These are phyloP conservation scores for Primulina tabacum DNA, from an alignment of 257 asterid species.

Conservation along the genomic window DNA sequence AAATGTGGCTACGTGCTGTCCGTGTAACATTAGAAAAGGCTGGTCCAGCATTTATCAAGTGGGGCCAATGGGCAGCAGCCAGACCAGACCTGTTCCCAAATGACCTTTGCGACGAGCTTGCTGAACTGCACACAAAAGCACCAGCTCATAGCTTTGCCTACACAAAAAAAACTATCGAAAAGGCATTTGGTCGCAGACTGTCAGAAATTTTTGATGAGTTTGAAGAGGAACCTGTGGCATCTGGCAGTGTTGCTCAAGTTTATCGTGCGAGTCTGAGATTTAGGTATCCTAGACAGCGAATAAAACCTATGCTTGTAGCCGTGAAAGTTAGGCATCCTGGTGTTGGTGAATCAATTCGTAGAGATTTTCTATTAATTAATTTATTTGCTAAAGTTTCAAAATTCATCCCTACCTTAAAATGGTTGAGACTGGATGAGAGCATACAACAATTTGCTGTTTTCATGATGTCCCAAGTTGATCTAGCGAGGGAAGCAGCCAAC, in stretches of 20 bases:
- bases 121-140: slow-evolving; percentile 74
- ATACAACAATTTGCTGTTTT: slow-evolving; percentile 76
- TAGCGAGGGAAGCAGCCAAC: slow-evolving; percentile 91
- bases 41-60: slow-evolving; percentile 90
- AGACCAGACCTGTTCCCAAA: slow-evolving; percentile 83
- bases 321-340: slow-evolving; percentile 96
- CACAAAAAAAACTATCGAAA: slow-evolving; percentile 66
- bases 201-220: slow-evolving; percentile 67
- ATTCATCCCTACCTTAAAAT: slow-evolving; percentile 62
- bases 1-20: slow-evolving; percentile 60
- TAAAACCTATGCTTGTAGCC: slow-evolving; percentile 73
- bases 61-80: slow-evolving; percentile 99
- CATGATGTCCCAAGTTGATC: slow-evolving; percentile 96
- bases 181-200: slow-evolving; percentile 73
- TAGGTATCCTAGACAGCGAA: slow-evolving; percentile 53
- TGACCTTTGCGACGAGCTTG: slow-evolving; percentile 72
- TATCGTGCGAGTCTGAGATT: slow-evolving; percentile 72
- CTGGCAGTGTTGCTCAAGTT: slow-evolving; percentile 88
- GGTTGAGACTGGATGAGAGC: slow-evolving; percentile 91
- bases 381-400: slow-evolving; percentile 59
- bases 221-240: slow-evolving; percentile 82
- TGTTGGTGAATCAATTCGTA: slow-evolving; percentile 72
- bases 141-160: slow-evolving; percentile 75
- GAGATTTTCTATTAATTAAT: slow-evolving; percentile 69
- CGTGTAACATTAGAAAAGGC: slow-evolving; percentile 76